Evolutionary conservation across 1,284 basidiomycete species (phyloP).

Genomic region (Malassezia arunalokei): DNA sequence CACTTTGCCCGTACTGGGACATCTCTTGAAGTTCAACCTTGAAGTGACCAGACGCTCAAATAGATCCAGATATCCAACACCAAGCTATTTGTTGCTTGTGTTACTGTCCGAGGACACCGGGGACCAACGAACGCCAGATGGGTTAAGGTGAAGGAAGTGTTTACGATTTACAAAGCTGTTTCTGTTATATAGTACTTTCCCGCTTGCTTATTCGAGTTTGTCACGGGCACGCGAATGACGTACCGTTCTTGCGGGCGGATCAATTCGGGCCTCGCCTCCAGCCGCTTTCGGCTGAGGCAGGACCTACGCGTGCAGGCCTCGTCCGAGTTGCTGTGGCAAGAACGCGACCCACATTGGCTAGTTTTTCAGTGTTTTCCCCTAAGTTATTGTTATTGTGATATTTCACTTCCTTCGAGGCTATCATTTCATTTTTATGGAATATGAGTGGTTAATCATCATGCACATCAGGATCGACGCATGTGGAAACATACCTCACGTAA

Average conservation of each 20-base stretch:
- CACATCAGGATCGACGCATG: not conserved
- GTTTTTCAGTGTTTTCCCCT: too few relatives aligned
- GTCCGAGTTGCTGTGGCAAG: constrained; percentile 3
- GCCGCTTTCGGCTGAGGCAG: constrained; percentile 14
- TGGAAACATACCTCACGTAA: not conserved
- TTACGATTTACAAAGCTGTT: not conserved
- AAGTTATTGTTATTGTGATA: not conserved
- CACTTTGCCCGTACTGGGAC: constrained; percentile 6
- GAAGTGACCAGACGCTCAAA: constrained; percentile 12
- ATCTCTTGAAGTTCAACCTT: constrained; percentile 1
- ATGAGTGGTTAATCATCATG: too few relatives aligned
- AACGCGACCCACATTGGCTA: not conserved
- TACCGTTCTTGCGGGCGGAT: constrained; percentile 7
- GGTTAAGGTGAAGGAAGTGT: constrained; percentile 6
- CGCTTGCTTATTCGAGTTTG: constrained; percentile 12
- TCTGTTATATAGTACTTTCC: constrained; percentile 14
- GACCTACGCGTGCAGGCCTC: constrained; percentile 1
- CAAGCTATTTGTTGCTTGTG: constrained; percentile 10
- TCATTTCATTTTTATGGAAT: too few relatives aligned
- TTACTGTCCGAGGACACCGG: constrained; percentile 4
- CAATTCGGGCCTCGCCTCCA: constrained; percentile 4
- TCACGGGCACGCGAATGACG: not conserved
- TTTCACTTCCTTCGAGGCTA: not conserved
- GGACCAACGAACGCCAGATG: constrained; percentile 10
- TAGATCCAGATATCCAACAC: constrained; percentile 4